These are phyloP conservation scores for Pichia manshurica DNA, from an alignment of 805 yeast species.

Conservation along the genomic window DNA sequence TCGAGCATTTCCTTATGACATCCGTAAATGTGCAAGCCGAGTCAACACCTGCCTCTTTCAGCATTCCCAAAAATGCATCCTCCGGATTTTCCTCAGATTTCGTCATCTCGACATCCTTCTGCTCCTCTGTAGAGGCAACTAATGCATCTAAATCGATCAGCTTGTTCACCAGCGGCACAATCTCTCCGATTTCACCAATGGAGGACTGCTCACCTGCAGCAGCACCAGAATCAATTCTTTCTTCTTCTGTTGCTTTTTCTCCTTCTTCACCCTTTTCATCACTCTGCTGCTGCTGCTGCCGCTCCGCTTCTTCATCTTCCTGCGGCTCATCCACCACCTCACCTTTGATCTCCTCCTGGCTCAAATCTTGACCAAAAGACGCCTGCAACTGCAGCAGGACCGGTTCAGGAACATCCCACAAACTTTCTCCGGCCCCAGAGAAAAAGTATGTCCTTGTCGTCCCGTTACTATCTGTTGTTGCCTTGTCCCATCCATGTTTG, in stretches of 20 bases:
- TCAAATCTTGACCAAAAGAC: conserved; percentile 19
- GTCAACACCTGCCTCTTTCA: conserved; percentile 54
- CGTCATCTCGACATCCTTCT: neutral
- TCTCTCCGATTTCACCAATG: neutral
- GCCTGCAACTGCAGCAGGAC: conserved; percentile 20
- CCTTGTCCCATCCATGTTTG: conserved; percentile 43
- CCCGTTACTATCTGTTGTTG: conserved; percentile 33
- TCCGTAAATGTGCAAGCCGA: conserved; percentile 69
- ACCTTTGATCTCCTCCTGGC: conserved; percentile 8
- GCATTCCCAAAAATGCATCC: conserved; percentile 42
- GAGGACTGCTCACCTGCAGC: too few relatives aligned
- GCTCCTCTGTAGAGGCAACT: neutral
- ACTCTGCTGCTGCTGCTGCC: too few relatives aligned
- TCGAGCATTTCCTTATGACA: conserved; percentile 53
- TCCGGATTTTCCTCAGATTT: conserved; percentile 5
- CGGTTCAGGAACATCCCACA: conserved; percentile 74
- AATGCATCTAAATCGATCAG: neutral
- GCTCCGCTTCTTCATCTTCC: too few relatives aligned
- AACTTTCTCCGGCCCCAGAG: conserved; percentile 60
- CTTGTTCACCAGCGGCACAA: neutral
- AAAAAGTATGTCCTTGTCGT: conserved; percentile 51
- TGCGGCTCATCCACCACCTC: neutral
- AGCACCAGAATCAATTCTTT: neutral
- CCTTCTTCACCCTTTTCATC: too few relatives aligned
- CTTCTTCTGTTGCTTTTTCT: neutral